These are phyloP conservation scores for Yamadazyma diddensiae DNA, from an alignment of 1,139 yeast genomes.

Conservation along the genomic window DNA sequence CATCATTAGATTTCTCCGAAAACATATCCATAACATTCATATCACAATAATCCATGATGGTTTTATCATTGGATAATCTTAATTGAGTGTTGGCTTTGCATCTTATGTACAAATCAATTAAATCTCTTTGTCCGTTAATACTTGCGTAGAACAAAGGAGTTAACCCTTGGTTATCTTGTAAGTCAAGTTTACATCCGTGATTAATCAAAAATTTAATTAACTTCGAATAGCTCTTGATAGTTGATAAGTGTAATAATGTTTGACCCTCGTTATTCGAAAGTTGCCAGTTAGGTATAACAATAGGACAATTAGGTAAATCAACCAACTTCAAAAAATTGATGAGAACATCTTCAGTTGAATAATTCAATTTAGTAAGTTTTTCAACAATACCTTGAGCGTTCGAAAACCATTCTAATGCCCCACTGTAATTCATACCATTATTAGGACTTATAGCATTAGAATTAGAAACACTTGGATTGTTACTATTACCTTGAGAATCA, in stretches of 20 bases:
- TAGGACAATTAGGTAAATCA: slow-evolving; percentile 60
- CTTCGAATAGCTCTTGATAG: slow-evolving; percentile 65
- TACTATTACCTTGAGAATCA: slow-evolving; percentile 20
- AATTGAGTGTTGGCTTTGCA: slow-evolving; percentile 64
- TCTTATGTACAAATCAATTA: slow-evolving; percentile 54
- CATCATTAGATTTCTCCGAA: slow-evolving; percentile 15
- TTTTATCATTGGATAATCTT: slow-evolving; percentile 57
- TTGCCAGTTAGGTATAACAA: slow-evolving; percentile 71
- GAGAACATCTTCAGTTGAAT: slow-evolving; percentile 56
- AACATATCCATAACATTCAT: slow-evolving; percentile 62
- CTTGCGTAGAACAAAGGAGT: slow-evolving; percentile 89
- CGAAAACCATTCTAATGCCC: slow-evolving; percentile 46
- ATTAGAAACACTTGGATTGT: slow-evolving; percentile 9
- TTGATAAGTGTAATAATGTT: slow-evolving; percentile 80
- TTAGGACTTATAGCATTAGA: slow-evolving; percentile 7
- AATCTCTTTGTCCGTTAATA: slow-evolving; percentile 64
- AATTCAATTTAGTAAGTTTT: slow-evolving; percentile 45
- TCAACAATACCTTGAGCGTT: slow-evolving; percentile 47
- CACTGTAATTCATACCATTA: slow-evolving; percentile 6
- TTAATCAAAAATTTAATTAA: slow-evolving; percentile 64
- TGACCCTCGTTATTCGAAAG: slow-evolving; percentile 81
- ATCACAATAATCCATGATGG: slow-evolving; percentile 55
- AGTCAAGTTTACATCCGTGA: slow-evolving; percentile 78
- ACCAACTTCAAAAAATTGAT: slow-evolving; percentile 64
- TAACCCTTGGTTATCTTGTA: slow-evolving; percentile 73